These are phyloP conservation scores for Eragrostis curvula DNA, from an alignment of 176 grass and related monocot species.

Conservation along the genomic window DNA sequence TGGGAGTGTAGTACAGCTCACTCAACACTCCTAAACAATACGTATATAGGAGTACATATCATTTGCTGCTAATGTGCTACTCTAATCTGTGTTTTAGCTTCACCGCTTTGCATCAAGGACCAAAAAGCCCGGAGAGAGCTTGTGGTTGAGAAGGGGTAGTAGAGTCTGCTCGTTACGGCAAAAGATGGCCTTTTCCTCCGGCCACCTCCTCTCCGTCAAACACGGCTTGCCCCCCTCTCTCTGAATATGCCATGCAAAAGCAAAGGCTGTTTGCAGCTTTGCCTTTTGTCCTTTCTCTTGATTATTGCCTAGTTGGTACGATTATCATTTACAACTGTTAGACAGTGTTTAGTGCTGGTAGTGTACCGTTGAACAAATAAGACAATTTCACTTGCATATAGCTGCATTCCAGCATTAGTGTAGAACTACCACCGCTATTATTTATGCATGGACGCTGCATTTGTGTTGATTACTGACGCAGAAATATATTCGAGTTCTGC, in stretches of 20 bases:
- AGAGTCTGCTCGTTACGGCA: constrained; percentile 6
- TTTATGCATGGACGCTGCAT: too few species aligned
- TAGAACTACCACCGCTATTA: background rate
- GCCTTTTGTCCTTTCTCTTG: background rate
- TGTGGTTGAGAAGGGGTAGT: background rate
- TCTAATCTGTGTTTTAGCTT: background rate
- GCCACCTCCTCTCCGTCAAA: constrained; percentile 36
- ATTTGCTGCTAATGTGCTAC: background rate
- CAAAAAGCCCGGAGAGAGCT: background rate
- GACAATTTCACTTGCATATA: background rate
- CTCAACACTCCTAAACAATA: background rate
- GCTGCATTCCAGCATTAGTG: background rate
- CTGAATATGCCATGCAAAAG: constrained; percentile 17
- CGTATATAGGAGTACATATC: too few species aligned
- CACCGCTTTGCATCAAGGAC: constrained; percentile 27
- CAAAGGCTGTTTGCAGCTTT: constrained; percentile 25
- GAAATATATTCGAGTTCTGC: too few species aligned
- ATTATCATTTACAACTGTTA: background rate
- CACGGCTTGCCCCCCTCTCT: constrained; percentile 26
- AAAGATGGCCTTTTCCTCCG: background rate
- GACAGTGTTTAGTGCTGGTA: background rate
- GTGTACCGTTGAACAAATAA: background rate
- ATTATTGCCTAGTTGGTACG: constrained; percentile 25
- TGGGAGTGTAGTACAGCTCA: background rate
- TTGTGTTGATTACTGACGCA: too few species aligned